Evolutionary conservation across 176 grass and related monocot genomes (phyloP).

Genomic region (Aegilops tauschii): DNA sequence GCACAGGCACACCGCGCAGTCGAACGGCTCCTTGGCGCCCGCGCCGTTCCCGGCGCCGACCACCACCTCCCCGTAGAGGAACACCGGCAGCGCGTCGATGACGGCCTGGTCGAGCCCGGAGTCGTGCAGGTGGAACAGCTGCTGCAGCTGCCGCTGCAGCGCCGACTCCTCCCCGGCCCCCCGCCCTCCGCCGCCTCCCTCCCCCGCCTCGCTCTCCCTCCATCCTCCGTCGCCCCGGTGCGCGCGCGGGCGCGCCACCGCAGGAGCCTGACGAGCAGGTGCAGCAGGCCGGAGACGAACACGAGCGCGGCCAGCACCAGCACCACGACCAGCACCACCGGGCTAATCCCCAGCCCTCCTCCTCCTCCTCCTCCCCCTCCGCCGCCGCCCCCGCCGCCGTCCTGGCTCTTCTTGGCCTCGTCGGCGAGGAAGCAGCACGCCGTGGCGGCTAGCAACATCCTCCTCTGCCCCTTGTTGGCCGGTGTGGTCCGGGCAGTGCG

Average conservation of each 20-base stretch:
- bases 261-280: conserved; percentile 63
- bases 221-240: background rate
- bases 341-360: conserved; percentile 25
- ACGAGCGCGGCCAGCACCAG: conserved; percentile 58
- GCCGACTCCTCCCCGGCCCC: conserved; percentile 28
- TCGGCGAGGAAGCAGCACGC: conserved; percentile 6
- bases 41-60: conserved; percentile 39
- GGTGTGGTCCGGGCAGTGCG: conserved; percentile 10
- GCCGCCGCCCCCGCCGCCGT: background rate
- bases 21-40: conserved; percentile 75
- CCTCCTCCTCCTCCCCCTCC: background rate
- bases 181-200: background rate
- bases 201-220: background rate
- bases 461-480: background rate
- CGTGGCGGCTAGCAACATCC: conserved; percentile 8
- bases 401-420: background rate
- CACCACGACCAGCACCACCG: conserved; percentile 56
- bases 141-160: conserved; percentile 83
- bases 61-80: conserved; percentile 83
- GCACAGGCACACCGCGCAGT: conserved; percentile 91
- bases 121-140: conserved; percentile 90
- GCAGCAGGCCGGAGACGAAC: conserved; percentile 63
- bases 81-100: conserved; percentile 93
- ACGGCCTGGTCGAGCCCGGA: conserved; percentile 85
- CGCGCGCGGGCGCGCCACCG: conserved; percentile 33